These are phyloP conservation scores for Casuarina cunninghamiana DNA, from an alignment of 306 rosid genomes.

Conservation along the genomic window DNA sequence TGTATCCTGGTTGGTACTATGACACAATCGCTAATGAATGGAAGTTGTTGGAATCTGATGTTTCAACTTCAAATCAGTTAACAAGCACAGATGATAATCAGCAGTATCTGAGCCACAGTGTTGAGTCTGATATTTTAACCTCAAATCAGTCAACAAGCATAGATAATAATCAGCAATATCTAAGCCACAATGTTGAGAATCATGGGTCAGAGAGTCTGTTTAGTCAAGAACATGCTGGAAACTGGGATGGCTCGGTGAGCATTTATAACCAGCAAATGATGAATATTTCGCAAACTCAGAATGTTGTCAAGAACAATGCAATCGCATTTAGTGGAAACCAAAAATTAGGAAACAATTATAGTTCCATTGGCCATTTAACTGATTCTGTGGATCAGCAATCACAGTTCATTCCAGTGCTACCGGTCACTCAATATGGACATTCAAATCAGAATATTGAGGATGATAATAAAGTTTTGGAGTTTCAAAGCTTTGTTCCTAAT, in stretches of 20 bases:
- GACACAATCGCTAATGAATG: constrained; percentile 71
- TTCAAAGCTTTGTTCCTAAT: constrained; percentile 40
- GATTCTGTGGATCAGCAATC: constrained; percentile 46
- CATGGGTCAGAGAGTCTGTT: constrained; percentile 41
- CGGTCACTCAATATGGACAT: constrained; percentile 43
- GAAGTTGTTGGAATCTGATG: constrained; percentile 60
- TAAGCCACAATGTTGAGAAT: constrained; percentile 43
- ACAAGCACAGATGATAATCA: constrained; percentile 38
- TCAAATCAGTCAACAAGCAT: constrained; percentile 47
- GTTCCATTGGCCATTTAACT: constrained; percentile 28
- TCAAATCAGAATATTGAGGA: constrained; percentile 44
- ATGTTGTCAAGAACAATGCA: constrained; percentile 28
- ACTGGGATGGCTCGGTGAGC: constrained; percentile 41
- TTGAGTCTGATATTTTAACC: constrained; percentile 36
- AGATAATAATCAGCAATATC: constrained; percentile 34
- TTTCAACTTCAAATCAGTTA: constrained; percentile 46
- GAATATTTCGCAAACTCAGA: constrained; percentile 40
- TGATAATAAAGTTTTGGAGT: constrained; percentile 48
- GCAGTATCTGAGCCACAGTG: constrained; percentile 42
- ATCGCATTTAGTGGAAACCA: constrained; percentile 39
- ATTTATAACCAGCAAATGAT: constrained; percentile 48
- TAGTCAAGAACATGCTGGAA: constrained; percentile 45
- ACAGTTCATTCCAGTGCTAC: constrained; percentile 43
- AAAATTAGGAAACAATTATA: constrained; percentile 41
- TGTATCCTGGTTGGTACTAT: constrained; percentile 79